Conservation (phyloP, 2,329 filamentous ascomycete species). For the Alternaria sp. region DNA sequence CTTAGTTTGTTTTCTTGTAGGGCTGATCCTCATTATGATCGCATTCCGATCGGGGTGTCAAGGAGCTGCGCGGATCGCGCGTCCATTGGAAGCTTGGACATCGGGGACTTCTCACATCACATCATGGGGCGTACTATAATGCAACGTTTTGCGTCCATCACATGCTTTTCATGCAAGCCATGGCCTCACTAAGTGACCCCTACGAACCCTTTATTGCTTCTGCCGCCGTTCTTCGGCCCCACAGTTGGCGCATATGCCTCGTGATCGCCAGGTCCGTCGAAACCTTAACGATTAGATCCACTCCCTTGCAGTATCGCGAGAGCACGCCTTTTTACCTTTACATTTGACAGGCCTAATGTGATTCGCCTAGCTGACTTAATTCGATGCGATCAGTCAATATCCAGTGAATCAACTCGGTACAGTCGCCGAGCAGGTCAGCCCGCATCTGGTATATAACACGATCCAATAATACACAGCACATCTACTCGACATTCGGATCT, state of each 20-base stretch:
- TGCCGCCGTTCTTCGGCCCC: slow-evolving; percentile 1
- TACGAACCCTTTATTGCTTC: slow-evolving; percentile 1
- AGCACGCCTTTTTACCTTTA: background rate
- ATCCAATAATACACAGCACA: background rate
- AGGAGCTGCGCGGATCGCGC: background rate
- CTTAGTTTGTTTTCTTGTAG: background rate
- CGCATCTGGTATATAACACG: background rate
- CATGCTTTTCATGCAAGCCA: slow-evolving; percentile 3
- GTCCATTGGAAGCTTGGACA: background rate
- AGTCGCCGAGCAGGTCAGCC: background rate
- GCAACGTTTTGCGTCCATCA: background rate
- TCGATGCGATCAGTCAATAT: background rate
- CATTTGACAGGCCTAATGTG: background rate
- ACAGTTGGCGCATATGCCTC: background rate
- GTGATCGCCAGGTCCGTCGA: slow-evolving; percentile 2
- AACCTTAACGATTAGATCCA: slow-evolving; percentile 1
- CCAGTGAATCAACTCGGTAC: background rate
- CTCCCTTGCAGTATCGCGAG: slow-evolving; percentile 3
- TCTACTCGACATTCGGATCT: background rate
- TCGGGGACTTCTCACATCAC: background rate
- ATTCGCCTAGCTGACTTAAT: background rate
- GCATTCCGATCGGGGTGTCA: background rate
- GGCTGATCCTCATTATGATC: background rate
- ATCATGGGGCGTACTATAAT: background rate
- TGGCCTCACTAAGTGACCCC: background rate